Evolutionary conservation across 1,284 basidiomycete genomes (phyloP), one percentile per base, ranked within the genome.

Genomic region (Chondrostereum purpureum): DNA sequence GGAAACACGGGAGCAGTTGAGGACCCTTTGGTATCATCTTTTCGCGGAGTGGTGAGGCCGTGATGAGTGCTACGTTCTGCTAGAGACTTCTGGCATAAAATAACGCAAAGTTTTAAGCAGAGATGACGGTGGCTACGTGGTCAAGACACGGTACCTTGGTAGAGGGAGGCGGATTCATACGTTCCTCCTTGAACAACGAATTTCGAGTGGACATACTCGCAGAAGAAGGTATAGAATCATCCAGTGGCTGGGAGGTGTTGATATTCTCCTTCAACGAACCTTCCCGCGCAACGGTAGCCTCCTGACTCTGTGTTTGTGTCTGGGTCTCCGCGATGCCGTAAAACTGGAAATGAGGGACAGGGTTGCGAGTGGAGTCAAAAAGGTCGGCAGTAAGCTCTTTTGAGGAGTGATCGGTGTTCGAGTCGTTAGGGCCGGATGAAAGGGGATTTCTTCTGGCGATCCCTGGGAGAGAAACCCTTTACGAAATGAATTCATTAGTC

Each of bases 241-340:
- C 18, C 43, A 33, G 14, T 8, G 20, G 22, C 33, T 33, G 38
- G 21, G 42, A 16, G 52, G 50, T 1, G 55, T 36, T 55, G 61
- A 69, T 59, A 49, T 73, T 76, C 60, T 79, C 77, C 56, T 76
- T 75, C 53, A 75, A 75, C 2, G 73, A 75, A 33, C 67, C 67
- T 43, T 65, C 66, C 20, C 55, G 57, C 17, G 47, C 49, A 17
- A 58, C 55, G 27, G 59, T 53, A 11, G 63, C 62, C 11, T 67
- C 63, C 24, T 59, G 58, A 13, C 55, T 46, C 47, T 73, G 68
- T 1, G 69, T 68, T 50, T 80, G 72, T 1, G 73, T 71, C 53
- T 80, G 73, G 0, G 75, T 76, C 10, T 60, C 54, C 5, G 71
- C 74, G 12, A 82, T 64, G 6, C 73, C 77, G 47, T 76, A 70